Base-by-base conservation (phyloP, 2,329 filamentous ascomycete genomes). In the Macrophomina pseudophaseolina region DNA sequence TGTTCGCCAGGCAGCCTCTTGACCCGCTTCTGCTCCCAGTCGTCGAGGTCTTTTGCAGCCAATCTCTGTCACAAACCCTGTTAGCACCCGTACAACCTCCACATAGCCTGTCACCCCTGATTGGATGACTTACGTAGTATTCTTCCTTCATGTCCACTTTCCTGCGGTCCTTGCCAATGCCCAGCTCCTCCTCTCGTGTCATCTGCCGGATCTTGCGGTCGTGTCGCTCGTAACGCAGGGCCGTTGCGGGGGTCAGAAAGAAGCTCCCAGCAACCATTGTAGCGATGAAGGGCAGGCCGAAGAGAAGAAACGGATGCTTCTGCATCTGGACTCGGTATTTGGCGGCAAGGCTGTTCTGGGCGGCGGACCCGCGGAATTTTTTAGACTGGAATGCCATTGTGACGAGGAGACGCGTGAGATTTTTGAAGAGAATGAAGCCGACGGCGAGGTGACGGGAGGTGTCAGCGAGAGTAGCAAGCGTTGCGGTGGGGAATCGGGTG, bases 21-120 rank as follows among this genome's bases (percentile, higher is more conserved):
- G 11, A 98, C 93, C 64, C 96, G 88, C 80, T 95, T 96, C 81
- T 98, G 95, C 78, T 98, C 94, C 95, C 95, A 99, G 75, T 93
- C 87, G 74, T 99, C 94, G 68, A 98, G 81, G 76, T 98, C 95
- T 79, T 96, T 97, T 38, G 92, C 91, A 72, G 92, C 91, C 46
- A 92, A 83, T 80, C 89, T 88, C 91, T 95, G 78, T 53, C 9
- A 66, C 75, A 64, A 74, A 71, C 53, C 32, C n/a, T 33, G 44
- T 65, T 52, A 65, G 42, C 42, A 38, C 42, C 42, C 49, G 7
- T 5, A 23, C 23, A 53, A 14, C 40, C 23, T 56, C 28, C 11
- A 38, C 14, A 44, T 52, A 62, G 28, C 42, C 30, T 23, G 33
- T 30, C 30, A 8, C 4, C 12, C 14, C 23, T 33, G 0, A 64